These are phyloP conservation scores for Taxillus chinensis DNA, from an alignment of 164 flowering plant genomes.

Conservation along the genomic window DNA sequence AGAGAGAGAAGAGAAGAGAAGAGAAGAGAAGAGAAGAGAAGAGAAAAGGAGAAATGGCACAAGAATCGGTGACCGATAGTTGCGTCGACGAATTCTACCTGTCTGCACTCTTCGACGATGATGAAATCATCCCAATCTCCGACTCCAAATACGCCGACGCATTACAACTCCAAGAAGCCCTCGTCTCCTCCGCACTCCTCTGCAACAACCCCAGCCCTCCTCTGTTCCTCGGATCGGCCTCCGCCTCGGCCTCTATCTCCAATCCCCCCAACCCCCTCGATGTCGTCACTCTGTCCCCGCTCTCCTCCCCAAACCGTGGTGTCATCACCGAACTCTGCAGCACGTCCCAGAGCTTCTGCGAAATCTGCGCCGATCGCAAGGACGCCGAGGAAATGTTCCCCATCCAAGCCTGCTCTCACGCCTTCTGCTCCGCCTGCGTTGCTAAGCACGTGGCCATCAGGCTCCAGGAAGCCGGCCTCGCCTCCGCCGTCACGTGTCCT, in stretches of 20 bases:
- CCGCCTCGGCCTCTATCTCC: too few species aligned
- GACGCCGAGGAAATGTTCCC: neutral
- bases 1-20: too few species aligned
- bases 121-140: neutral
- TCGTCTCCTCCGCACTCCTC: neutral
- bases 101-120: too few species aligned
- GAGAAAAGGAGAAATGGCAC: too few species aligned
- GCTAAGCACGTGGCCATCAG: conserved; percentile 7
- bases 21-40: too few species aligned
- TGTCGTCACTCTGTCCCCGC: neutral
- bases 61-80: too few species aligned
- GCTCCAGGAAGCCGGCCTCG: conserved; percentile 13
- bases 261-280: too few species aligned
- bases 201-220: neutral
- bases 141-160: neutral
- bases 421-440: too few species aligned
- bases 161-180: neutral
- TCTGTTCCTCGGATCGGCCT: neutral
- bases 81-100: too few species aligned
- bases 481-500: conserved; percentile 15
- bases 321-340: neutral
- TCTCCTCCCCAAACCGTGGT: neutral
- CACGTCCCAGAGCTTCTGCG: neutral
- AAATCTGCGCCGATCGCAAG: neutral
- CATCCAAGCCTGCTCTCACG: neutral